Evolutionary conservation across 2,329 filamentous ascomycete species (phyloP), one percentile per base, ranked within the genome.

Genomic region (Talaromyces amestolkiae): DNA sequence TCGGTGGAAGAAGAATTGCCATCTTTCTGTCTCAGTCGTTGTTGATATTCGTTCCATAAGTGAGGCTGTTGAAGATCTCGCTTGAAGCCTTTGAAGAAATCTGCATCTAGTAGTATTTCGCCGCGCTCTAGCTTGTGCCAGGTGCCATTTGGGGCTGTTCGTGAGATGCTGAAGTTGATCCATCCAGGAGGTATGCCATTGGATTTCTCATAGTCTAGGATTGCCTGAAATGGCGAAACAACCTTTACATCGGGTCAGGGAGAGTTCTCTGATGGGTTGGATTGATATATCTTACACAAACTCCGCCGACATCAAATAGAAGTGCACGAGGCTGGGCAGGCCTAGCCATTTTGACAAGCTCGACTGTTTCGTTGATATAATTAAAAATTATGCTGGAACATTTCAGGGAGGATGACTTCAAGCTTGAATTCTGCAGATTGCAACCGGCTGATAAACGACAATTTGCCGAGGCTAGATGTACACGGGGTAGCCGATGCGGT

Each of bases 251-350:
- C 22, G 17, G 9, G 15, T 54, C 33, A 56, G 15, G 65, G 33
- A 31, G 27, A 31, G 27, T 4, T 31, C 27, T 31, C 27, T 39
- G 22, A 39, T 31, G 31, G 58, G 59, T 39, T n/a, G 13, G 3
- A 22, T 31, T 15, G 41, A 22, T 58, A 67, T 22, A 47, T 88
- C 92, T 84, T 89, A 97, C 94, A 84, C 92, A 96, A 71, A 99
- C 95, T 68, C 95, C 95, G 45, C 95, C 95, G 71, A 99, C 95
- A 79, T 99, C 95, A 77, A 98, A 98, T 24, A 99, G 83, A 37
- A 96, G 81, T 64, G 91, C 91, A 71, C 91, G 90, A 35, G 91
- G 91, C 53, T 31, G 19, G 10, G n/a, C 6, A 43, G 58, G 5
- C 31, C 27, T 7, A 9, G 80, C 66, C 80, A 83, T 83, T 33